These are phyloP conservation scores for Seiridium cupressi DNA, from an alignment of 2,329 filamentous ascomycete species.

Conservation along the genomic window DNA sequence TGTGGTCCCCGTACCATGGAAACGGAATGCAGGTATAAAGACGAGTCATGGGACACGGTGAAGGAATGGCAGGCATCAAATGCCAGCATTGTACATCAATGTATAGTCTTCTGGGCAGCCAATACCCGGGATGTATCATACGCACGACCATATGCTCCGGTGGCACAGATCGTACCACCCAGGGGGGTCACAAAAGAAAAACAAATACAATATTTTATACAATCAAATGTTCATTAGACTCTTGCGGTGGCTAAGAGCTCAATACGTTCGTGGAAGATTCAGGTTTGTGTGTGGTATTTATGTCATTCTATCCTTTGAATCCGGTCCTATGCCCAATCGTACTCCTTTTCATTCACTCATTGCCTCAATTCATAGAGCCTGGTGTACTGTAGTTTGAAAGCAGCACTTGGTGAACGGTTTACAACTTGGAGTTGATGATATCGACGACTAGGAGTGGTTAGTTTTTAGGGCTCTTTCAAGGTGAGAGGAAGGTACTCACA, in stretches of 20 bases:
- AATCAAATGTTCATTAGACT: not conserved
- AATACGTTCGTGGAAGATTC: too few relatives aligned
- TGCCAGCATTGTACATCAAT: conserved; percentile 2
- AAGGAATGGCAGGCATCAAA: conserved; percentile 6
- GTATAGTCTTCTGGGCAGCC: not conserved
- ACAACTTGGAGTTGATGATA: conserved; percentile 55
- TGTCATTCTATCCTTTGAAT: conserved; percentile 6
- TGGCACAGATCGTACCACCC: too few relatives aligned
- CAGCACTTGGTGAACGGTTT: conserved; percentile 18
- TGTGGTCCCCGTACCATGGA: conserved; percentile 71
- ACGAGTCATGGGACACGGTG: not conserved
- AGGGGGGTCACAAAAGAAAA: not conserved
- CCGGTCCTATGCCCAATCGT: not conserved
- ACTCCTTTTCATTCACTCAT: conserved; percentile 2
- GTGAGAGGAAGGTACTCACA: conserved; percentile 55
- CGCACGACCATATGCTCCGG: not conserved
- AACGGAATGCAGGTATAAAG: conserved; percentile 51
- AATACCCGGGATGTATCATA: not conserved
- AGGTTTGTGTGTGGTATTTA: not conserved
- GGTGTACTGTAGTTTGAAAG: not conserved
- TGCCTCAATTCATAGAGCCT: not conserved
- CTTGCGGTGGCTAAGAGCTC: too few relatives aligned
- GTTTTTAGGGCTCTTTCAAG: conserved; percentile 5
- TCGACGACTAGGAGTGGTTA: conserved; percentile 43
- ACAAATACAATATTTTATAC: not conserved